Evolutionary conservation across 2,329 filamentous ascomycete species (phyloP).

Genomic region (Boeremia lycopersici): DNA sequence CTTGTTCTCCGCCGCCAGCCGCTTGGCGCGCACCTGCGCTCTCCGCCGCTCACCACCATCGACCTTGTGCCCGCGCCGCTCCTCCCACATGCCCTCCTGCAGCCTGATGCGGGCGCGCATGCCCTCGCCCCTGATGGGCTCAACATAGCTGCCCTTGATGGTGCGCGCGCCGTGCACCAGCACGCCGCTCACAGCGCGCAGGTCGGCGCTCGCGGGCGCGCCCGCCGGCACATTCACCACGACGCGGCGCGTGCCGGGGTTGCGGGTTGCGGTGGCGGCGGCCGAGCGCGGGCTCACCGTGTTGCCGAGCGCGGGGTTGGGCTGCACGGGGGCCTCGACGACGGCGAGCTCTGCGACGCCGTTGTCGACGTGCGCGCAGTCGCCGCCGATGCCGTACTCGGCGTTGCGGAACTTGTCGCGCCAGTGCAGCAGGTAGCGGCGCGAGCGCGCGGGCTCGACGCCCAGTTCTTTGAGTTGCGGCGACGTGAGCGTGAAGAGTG

Average conservation of each 20-base stretch:
- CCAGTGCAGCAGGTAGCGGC: slow-evolving; percentile 87
- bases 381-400: slow-evolving; percentile 79
- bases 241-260: slow-evolving; percentile 61
- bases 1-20: slow-evolving; percentile 76
- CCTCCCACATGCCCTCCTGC: slow-evolving; percentile 92
- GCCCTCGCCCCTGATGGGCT: slow-evolving; percentile 71
- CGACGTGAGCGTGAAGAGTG: slow-evolving; percentile 82
- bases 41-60: slow-evolving; percentile 93
- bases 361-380: slow-evolving; percentile 72
- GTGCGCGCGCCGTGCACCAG: slow-evolving; percentile 65
- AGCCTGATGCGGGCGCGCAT: slow-evolving; percentile 70
- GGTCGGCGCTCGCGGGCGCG: slow-evolving; percentile 39
- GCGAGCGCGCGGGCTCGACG: slow-evolving; percentile 80
- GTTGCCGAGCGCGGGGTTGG: slow-evolving; percentile 36
- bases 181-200: slow-evolving; percentile 67
- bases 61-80: slow-evolving; percentile 84
- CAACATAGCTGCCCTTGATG: slow-evolving; percentile 22
- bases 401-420: slow-evolving; percentile 82
- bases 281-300: slow-evolving; percentile 35
- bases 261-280: slow-evolving; percentile 57
- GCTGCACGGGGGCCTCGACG: slow-evolving; percentile 58
- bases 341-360: slow-evolving; percentile 64
- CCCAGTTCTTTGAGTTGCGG: slow-evolving; percentile 79
- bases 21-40: slow-evolving; percentile 86
- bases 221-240: slow-evolving; percentile 64